phyloP scores from a whole-genome alignment of 257 asterid genomes.

The Solanum clarkiae region DNA sequence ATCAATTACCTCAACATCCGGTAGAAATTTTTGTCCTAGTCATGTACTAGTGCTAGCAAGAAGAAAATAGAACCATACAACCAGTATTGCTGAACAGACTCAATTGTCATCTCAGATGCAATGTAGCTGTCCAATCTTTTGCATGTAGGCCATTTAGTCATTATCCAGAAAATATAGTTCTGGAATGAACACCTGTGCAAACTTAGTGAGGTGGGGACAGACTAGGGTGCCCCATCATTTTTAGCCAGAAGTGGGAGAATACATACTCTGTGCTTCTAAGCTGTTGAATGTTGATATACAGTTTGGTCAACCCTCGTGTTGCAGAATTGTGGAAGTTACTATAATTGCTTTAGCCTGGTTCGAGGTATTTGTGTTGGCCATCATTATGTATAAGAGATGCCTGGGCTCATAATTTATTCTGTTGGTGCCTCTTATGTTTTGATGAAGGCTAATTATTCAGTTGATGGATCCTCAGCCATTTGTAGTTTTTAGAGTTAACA shows the following conservation, averaged over 20 bases:
- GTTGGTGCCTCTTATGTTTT: not conserved
- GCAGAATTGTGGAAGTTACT: constrained; percentile 3
- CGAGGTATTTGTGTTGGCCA: not conserved
- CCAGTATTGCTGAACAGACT: constrained; percentile 22
- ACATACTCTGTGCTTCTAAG: constrained; percentile 16
- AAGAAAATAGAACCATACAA: constrained; percentile 18
- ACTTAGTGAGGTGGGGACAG: constrained; percentile 10
- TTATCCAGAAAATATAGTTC: constrained; percentile 21
- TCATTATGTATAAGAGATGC: not conserved
- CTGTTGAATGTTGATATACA: constrained; percentile 10
- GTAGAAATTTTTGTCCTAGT: constrained; percentile 9
- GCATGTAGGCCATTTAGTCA: constrained; percentile 28
- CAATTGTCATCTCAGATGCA: constrained; percentile 26
- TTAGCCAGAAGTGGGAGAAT: constrained; percentile 19
- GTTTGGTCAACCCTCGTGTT: constrained; percentile 1
- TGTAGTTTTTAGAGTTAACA: not conserved
- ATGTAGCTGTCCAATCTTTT: constrained; percentile 21
- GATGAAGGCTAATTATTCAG: not conserved
- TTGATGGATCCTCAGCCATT: not conserved
- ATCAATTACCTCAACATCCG: constrained; percentile 4
- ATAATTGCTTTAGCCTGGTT: constrained; percentile 1
- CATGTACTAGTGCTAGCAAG: constrained; percentile 23
- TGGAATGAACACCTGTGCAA: constrained; percentile 29
- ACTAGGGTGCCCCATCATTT: constrained; percentile 32
- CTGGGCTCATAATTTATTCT: not conserved